Conservation (phyloP, 176 grass and related monocot species). For the Raddia distichophylla region DNA sequence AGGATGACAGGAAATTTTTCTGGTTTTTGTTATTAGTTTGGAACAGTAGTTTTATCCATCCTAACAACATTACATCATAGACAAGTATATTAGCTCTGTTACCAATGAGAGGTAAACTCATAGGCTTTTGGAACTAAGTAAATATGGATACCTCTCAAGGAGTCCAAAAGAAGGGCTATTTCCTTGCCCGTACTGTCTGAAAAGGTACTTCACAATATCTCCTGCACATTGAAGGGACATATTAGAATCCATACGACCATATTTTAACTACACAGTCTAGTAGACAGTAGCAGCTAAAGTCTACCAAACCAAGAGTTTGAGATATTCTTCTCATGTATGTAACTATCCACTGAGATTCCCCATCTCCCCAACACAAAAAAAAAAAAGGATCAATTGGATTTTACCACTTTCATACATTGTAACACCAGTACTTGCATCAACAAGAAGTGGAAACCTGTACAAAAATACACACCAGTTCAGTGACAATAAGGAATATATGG, state of each 20-base stretch:
- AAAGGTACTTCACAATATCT: constrained; percentile 92
- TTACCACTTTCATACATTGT: constrained; percentile 98
- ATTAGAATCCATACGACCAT: constrained; percentile 24
- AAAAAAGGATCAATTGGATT: constrained; percentile 19
- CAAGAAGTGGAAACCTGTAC: constrained; percentile 90
- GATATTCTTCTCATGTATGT: background rate
- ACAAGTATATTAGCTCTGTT: background rate
- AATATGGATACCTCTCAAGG: constrained; percentile 78
- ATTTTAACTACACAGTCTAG: background rate
- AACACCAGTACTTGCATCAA: constrained; percentile 74
- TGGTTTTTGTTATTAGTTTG: background rate
- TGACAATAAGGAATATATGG: background rate
- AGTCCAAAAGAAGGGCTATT: constrained; percentile 73
- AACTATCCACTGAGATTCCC: too few relatives aligned
- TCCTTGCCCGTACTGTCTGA: constrained; percentile 82
- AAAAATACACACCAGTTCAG: background rate
- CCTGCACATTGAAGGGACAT: constrained; percentile 46
- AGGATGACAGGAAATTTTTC: background rate
- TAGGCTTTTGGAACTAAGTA: constrained; percentile 26
- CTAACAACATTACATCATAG: background rate
- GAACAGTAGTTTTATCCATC: background rate
- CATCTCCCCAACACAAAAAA: too few relatives aligned
- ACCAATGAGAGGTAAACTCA: background rate
- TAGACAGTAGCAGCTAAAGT: background rate
- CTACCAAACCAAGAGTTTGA: background rate